Evolutionary conservation across 2,329 filamentous ascomycete genomes (phyloP).

Genomic region (Aspergillus intermedius): DNA sequence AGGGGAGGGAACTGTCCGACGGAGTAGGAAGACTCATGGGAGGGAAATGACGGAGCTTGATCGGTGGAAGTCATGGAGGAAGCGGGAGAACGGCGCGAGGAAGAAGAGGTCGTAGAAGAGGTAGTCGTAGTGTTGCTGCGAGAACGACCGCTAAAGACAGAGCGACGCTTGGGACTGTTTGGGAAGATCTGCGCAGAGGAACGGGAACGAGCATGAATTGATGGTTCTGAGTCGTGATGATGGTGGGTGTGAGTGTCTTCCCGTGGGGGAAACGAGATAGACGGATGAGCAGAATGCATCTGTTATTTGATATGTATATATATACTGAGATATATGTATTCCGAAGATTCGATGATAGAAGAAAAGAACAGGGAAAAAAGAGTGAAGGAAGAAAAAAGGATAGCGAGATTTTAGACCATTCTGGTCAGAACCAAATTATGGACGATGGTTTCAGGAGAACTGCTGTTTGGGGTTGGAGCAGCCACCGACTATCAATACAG

Average conservation of each 20-base stretch:
- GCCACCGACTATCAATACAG: no score
- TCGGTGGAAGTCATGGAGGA: constrained; percentile 37
- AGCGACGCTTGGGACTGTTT: constrained; percentile 34
- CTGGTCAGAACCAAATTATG: neutral
- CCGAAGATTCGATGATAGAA: no score
- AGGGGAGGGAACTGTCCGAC: constrained; percentile 17
- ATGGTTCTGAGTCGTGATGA: constrained; percentile 15
- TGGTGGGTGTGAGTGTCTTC: neutral
- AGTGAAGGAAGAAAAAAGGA: neutral
- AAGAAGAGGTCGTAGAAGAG: constrained; percentile 41
- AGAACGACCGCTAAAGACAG: constrained; percentile 35
- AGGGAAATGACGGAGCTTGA: constrained; percentile 18
- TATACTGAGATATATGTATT: neutral
- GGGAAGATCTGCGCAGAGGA: constrained; percentile 31
- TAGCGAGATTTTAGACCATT: constrained; percentile 1
- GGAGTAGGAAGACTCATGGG: constrained; percentile 26
- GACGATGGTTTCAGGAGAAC: constrained; percentile 1
- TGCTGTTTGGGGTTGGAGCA: constrained; percentile 5
- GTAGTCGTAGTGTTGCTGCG: constrained; percentile 46
- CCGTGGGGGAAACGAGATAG: neutral
- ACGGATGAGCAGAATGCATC: constrained; percentile 5
- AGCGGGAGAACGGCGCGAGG: constrained; percentile 41
- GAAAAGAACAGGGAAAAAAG: neutral
- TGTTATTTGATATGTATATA: neutral
- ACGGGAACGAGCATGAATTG: constrained; percentile 30